Conservation (phyloP, 1,139 yeast species). For the Yamadazyma taylorii region DNA sequence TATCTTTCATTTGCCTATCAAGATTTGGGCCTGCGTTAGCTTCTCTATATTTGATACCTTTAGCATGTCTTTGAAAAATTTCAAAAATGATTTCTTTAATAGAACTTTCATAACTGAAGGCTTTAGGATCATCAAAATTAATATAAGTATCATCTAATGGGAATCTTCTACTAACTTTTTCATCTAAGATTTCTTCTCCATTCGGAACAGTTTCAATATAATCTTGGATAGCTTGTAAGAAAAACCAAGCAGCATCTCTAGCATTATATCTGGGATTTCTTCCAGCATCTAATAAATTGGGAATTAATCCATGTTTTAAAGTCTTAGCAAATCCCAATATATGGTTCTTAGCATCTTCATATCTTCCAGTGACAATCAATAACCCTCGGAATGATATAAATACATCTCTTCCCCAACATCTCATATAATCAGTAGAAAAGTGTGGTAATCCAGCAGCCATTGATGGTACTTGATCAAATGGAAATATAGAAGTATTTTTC, state of each 20-base stretch:
- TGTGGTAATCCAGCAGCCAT: constrained; percentile 98
- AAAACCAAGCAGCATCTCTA: constrained; percentile 97
- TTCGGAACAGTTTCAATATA: constrained; percentile 68
- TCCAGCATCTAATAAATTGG: constrained; percentile 89
- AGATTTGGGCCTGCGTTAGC: constrained; percentile 91
- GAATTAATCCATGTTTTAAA: constrained; percentile 91
- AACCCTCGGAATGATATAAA: constrained; percentile 86
- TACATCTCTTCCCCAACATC: constrained; percentile 99
- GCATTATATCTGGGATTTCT: constrained; percentile 94
- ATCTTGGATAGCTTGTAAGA: constrained; percentile 82
- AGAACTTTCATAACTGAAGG: constrained; percentile 69
- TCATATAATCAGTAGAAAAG: constrained; percentile 85
- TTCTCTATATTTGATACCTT: constrained; percentile 83
- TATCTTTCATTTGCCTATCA: constrained; percentile 89
- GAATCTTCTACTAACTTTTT: constrained; percentile 76
- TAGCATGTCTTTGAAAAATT: constrained; percentile 81
- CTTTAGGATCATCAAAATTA: constrained; percentile 65
- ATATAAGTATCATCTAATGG: constrained; percentile 86
- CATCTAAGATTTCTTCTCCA: constrained; percentile 67
- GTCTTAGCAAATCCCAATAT: constrained; percentile 88
- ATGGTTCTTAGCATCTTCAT: constrained; percentile 76
- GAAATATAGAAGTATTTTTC: constrained; percentile 74
- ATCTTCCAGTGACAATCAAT: constrained; percentile 73
- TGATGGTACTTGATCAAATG: constrained; percentile 63
- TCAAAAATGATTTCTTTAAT: constrained; percentile 80